Base-by-base conservation (phyloP, 2,329 filamentous ascomycete genomes). In the Ceratocystis papillata region DNA sequence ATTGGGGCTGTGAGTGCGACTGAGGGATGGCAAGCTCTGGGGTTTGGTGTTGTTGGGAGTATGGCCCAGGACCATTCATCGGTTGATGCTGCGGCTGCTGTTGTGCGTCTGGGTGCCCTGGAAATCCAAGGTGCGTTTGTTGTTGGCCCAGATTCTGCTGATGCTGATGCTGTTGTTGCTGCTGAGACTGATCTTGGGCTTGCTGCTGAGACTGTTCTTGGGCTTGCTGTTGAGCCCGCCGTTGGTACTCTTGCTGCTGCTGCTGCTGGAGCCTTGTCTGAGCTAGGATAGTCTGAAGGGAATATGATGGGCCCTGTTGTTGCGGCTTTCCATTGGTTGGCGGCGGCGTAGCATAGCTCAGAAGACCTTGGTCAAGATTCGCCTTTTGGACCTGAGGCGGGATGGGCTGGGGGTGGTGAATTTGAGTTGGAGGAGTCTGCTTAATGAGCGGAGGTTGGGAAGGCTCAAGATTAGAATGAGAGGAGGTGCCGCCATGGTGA, bases 371-470 rank as follows among this genome's bases (percentile, higher is more conserved):
- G 30, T 68, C 65, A 25, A 68, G 41, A 65, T 82, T 74, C 5
- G 78, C 77, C 68, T 79, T 79, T 67, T 84, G 82, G 1, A 83
- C 80, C 60, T 83, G 80, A 5, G 81, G 82, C 33, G 81, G 82
- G 10, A 81, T 72, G 8, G 81, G 79, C 64, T 83, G 81, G 0
- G 80, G 80, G 64, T 78, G 76, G 15, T 67, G 28, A 28, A 68
- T 68, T n/a, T 63, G 46, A 6, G 74, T 74, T 4, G 73, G 72
- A 46, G 73, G 74, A 6, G 68, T 59, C 69, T 70, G 67, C 70
- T 70, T 65, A 2, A 70, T 69, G 60, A 69, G 69, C 10, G 79
- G 78, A 17, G 80, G 73, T 22, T 80, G 79, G 50, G 75, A 72
- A 15, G 80, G 77, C 63, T 81, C 80, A 66, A 82, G 79, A 71